A percentile compares a stretch with the other conserved stretches of the same genome.
Conservation (phyloP, 1,139 yeast genomes). For the Pichia sp. region DNA sequence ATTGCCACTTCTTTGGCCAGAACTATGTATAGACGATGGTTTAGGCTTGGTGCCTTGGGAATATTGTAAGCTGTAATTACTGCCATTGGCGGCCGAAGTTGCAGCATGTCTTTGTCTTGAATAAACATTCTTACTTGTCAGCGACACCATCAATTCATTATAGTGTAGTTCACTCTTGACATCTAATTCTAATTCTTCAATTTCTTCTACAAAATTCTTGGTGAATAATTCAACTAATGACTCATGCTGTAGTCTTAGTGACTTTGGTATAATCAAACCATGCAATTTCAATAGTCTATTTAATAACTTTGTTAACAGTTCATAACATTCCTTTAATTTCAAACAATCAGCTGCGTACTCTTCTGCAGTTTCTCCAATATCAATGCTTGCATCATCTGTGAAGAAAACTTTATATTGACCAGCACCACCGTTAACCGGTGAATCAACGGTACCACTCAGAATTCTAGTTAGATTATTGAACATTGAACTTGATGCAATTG, state of each 20-base stretch:
- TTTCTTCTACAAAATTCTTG: constrained; percentile 65
- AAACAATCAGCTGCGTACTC: constrained; percentile 41
- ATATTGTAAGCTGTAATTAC: constrained; percentile 7
- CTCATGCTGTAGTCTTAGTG: constrained; percentile 57
- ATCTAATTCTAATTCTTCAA: constrained; percentile 31
- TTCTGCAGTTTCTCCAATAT: constrained; percentile 15
- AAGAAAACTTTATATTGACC: constrained; percentile 75
- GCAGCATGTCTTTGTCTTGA: constrained; percentile 13
- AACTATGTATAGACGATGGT: constrained; percentile 6
- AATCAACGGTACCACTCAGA: constrained; percentile 81
- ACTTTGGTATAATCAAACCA: constrained; percentile 54
- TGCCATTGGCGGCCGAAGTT: neutral
- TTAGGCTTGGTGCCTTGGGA: constrained; percentile 1
- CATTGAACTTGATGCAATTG: constrained; percentile 35
- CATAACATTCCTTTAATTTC: constrained; percentile 54
- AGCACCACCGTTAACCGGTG: constrained; percentile 92
- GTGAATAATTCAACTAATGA: constrained; percentile 58
- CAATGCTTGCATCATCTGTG: constrained; percentile 27
- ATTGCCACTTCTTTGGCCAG: constrained; percentile 7
- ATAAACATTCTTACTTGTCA: constrained; percentile 14
- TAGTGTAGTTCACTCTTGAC: constrained; percentile 13
- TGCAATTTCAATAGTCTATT: constrained; percentile 65
- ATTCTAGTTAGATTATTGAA: constrained; percentile 70
- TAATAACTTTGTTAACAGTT: constrained; percentile 61
- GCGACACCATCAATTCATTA: constrained; percentile 14